Evolutionary conservation across 1,139 yeast genomes (phyloP), one percentile per base, ranked within the genome.

Genomic region (Yamadazyma mexicana): DNA sequence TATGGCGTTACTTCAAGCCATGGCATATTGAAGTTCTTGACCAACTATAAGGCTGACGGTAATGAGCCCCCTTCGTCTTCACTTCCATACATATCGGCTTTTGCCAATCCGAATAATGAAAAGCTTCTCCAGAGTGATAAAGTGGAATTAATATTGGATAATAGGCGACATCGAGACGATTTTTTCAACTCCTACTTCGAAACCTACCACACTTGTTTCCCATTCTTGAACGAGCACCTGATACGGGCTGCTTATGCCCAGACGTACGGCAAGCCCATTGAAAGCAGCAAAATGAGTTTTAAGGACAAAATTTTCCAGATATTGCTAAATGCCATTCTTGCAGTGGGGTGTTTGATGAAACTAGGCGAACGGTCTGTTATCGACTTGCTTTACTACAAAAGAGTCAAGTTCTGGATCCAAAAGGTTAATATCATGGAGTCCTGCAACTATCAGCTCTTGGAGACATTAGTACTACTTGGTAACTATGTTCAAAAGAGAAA

Each of bases 311-410:
- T 28, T 11, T 37, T 37, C 15, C 24, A 37, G 27, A 22, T 34
- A 4, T 52, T 81, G 17, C 55, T 76, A 34, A 73, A 79, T 49
- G 68, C 81, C 0, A 77, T 80, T 0, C 52, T 79, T 26, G 82
- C 86, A 0, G 56, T 81, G 9, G 87, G 87, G 9, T 74, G 83
- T 18, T 80, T 83, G 83, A 77, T 83, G 51, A 52, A 69, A 22
- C 67, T 70, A 46, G 78, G 78, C 6, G 83, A 78, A 44, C 60
- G 65, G 18, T 64, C 77, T 1, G 67, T 65, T 37, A 62, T 73
- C 26, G 85, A 81, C 51, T 48, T 77, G 27, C 62, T 70, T 31
- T 80, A 77, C 45, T 81, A 77, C 49, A 71, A 71, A 40, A 64
- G 74, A 39, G 81, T 82, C 10, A 73, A 74, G 50, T 55, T 62